These are phyloP conservation scores for Crithidia fasciculata DNA, from an alignment of 208 protist genomes.

Conservation along the genomic window DNA sequence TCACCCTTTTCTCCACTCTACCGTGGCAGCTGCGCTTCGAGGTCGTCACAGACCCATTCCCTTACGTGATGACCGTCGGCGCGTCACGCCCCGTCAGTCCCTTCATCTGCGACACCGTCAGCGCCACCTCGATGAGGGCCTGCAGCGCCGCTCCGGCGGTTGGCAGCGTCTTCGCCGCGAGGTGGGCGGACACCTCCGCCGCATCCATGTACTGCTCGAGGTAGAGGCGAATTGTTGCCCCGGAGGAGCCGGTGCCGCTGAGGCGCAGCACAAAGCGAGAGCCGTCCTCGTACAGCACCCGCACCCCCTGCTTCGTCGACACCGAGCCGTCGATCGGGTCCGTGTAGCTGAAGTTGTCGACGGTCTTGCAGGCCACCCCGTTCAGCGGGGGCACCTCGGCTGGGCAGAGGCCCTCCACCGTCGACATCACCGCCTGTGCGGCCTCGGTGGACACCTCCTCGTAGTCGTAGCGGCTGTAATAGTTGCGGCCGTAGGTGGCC, in stretches of 20 bases:
- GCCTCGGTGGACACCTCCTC: conserved; percentile 91
- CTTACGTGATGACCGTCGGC: conserved; percentile 97
- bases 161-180: conserved; percentile 52
- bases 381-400: conserved; percentile 50
- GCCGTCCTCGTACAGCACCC: conserved; percentile 95
- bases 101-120: conserved; percentile 85
- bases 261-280: conserved; percentile 97
- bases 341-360: conserved; percentile 97
- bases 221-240: conserved; percentile 97
- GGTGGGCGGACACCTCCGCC: conserved; percentile 46
- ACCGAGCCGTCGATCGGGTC: conserved; percentile 96
- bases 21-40: neutral
- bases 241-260: conserved; percentile 94
- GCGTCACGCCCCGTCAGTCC: conserved; percentile 89
- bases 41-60: neutral
- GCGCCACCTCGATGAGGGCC: conserved; percentile 86
- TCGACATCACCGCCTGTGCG: conserved; percentile 90
- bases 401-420: conserved; percentile 34
- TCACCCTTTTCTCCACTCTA: too few species aligned
- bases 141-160: conserved; percentile 63
- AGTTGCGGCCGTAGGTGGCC: conserved; percentile 96
- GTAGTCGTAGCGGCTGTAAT: conserved; percentile 98
- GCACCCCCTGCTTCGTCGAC: conserved; percentile 91
- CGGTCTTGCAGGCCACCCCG: conserved; percentile 49
- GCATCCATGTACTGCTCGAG: conserved; percentile 94